Conservation (phyloP, 345 rosid species). For the Schrenkiella parvula region DNA sequence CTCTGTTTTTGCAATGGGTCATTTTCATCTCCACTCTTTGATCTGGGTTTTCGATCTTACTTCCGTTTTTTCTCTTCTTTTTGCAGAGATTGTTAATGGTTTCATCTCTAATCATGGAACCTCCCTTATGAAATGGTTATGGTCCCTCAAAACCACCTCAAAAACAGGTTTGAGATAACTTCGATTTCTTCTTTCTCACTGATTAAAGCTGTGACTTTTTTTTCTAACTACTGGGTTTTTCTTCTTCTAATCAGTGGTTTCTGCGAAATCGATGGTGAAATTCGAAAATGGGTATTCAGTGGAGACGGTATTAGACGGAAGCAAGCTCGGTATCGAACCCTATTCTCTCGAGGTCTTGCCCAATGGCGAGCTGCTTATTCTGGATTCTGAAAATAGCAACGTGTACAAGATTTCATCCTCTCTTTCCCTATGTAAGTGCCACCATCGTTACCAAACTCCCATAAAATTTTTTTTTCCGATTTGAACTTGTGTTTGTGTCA, state of each 20-base stretch:
- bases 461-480: background rate
- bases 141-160: constrained; percentile 78
- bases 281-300: constrained; percentile 82
- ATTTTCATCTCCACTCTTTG: background rate
- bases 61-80: background rate
- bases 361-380: constrained; percentile 75
- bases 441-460: background rate
- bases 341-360: constrained; percentile 72
- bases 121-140: constrained; percentile 67
- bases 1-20: constrained; percentile 1
- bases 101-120: constrained; percentile 62
- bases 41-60: constrained; percentile 17
- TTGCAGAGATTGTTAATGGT: constrained; percentile 72
- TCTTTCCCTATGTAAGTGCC: constrained; percentile 72
- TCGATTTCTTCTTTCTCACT: background rate
- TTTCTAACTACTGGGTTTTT: background rate
- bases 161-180: constrained; percentile 64
- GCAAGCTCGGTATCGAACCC: constrained; percentile 94
- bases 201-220: constrained; percentile 8
- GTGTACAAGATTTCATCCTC: constrained; percentile 79
- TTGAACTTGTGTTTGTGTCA: background rate
- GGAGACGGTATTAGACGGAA: constrained; percentile 95
- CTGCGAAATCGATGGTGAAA: constrained; percentile 83
- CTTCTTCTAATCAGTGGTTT: constrained; percentile 41
- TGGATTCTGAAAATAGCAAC: constrained; percentile 88